phyloP scores from a whole-genome alignment of 345 rosid genomes.

The Salix dunnii region DNA sequence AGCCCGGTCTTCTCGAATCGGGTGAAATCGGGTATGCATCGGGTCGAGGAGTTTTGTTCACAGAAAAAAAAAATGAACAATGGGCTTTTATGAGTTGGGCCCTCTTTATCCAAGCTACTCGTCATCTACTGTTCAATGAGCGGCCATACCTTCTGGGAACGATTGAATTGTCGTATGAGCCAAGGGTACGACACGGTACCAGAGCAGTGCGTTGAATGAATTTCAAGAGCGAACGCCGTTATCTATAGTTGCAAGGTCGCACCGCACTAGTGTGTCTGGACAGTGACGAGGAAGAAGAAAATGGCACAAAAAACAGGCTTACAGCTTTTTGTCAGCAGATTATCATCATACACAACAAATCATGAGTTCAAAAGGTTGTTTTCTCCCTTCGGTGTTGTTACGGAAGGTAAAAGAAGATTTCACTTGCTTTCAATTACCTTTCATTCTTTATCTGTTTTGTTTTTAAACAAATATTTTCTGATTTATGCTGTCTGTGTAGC shows the following conservation, averaged over 20 bases:
- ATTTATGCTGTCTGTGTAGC: slow-evolving; percentile 29
- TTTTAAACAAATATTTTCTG: neutral
- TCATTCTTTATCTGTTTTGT: neutral
- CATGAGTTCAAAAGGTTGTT: slow-evolving; percentile 30
- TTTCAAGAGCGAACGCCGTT: neutral
- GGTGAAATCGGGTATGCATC: no score
- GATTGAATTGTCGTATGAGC: no score
- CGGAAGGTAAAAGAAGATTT: slow-evolving; percentile 27
- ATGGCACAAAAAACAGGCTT: slow-evolving; percentile 42
- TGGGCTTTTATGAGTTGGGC: no score
- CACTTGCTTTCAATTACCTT: neutral
- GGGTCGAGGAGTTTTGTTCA: no score
- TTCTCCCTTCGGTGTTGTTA: slow-evolving; percentile 41
- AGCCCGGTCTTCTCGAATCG: no score
- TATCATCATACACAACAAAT: slow-evolving; percentile 32
- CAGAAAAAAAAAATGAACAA: no score
- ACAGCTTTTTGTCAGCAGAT: slow-evolving; percentile 54
- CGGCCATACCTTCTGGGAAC: neutral
- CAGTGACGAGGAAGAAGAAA: neutral
- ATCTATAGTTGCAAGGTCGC: neutral
- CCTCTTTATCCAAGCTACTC: neutral
- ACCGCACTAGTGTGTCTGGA: slow-evolving; percentile 22
- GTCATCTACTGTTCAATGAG: neutral
- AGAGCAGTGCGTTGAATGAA: no score
- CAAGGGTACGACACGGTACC: no score